Evolutionary conservation across 2,329 filamentous ascomycete species (phyloP).

Genomic region (Trichophyton simii): DNA sequence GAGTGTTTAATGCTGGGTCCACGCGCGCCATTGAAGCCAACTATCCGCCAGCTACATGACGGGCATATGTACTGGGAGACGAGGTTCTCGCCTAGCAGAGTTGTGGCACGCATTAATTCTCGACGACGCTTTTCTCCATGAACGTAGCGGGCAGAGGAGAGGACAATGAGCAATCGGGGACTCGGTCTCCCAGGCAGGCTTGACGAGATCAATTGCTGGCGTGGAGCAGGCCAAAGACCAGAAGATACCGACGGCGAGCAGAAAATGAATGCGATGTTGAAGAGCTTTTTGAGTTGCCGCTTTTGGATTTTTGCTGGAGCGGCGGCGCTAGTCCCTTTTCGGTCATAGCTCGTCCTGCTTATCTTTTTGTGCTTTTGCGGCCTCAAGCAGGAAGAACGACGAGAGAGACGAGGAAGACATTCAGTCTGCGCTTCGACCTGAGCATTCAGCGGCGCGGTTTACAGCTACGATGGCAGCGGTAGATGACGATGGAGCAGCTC

Average conservation of each 20-base stretch:
- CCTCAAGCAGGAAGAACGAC: background rate
- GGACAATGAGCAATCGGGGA: background rate
- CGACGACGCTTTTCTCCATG: background rate
- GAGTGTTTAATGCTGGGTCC: conserved; percentile 1
- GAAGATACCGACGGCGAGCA: background rate
- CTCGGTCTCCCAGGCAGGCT: background rate
- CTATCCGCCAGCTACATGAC: conserved; percentile 16
- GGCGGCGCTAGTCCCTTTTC: conserved; percentile 17
- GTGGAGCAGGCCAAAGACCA: background rate
- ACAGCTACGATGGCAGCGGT: conserved; percentile 57
- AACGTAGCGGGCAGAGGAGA: background rate
- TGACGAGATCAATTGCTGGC: background rate
- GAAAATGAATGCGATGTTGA: background rate
- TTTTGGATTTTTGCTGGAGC: background rate
- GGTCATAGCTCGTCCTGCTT: background rate
- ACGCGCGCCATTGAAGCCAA: conserved; percentile 7
- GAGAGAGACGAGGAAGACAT: background rate
- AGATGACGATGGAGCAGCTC: conserved; percentile 55
- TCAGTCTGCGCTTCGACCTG: background rate
- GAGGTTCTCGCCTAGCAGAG: conserved; percentile 18
- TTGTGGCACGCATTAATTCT: conserved; percentile 13
- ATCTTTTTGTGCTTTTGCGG: background rate
- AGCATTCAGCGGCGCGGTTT: background rate
- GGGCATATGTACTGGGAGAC: conserved; percentile 19
- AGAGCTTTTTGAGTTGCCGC: background rate